Percentiles rank a stretch among this genome's conserved stretches.
phyloP scores from a whole-genome alignment of 805 yeast genomes.

The Candida lessepsii region DNA sequence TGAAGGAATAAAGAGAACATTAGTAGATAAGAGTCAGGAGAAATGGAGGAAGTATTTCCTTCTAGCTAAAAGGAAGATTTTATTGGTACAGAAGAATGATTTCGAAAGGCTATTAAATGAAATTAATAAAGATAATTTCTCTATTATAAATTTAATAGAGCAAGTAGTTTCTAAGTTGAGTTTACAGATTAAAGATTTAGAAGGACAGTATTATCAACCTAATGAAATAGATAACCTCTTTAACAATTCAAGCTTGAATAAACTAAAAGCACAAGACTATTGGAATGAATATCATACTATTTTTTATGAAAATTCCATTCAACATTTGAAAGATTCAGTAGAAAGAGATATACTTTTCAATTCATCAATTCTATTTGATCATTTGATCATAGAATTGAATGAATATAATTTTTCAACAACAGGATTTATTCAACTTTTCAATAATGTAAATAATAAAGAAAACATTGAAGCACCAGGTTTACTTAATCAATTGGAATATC shows the following conservation, averaged over 20 bases:
- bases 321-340: constrained; percentile 44
- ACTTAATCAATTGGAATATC: background rate
- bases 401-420: constrained; percentile 5
- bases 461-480: background rate
- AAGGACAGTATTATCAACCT: constrained; percentile 46
- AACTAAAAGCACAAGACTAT: constrained; percentile 50
- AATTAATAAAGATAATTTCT: constrained; percentile 12
- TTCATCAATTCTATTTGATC: constrained; percentile 57
- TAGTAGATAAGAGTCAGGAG: constrained; percentile 45
- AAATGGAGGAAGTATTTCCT: constrained; percentile 42
- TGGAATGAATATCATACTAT: constrained; percentile 52
- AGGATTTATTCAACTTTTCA: constrained; percentile 5
- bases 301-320: constrained; percentile 40
- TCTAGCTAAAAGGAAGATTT: constrained; percentile 46
- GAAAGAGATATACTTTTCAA: constrained; percentile 55
- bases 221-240: constrained; percentile 54
- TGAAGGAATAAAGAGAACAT: constrained; percentile 38
- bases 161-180: constrained; percentile 36
- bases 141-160: constrained; percentile 23
- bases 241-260: constrained; percentile 44
- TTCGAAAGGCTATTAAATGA: constrained; percentile 21
- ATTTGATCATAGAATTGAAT: constrained; percentile 29
- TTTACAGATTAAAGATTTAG: constrained; percentile 51
- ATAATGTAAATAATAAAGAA: constrained; percentile 7
- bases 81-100: constrained; percentile 45